A percentile compares a stretch with the other conserved stretches of the same genome.
Evolutionary conservation across 306 rosid genomes (phyloP).

Genomic region (Trifolium subterraneum): DNA sequence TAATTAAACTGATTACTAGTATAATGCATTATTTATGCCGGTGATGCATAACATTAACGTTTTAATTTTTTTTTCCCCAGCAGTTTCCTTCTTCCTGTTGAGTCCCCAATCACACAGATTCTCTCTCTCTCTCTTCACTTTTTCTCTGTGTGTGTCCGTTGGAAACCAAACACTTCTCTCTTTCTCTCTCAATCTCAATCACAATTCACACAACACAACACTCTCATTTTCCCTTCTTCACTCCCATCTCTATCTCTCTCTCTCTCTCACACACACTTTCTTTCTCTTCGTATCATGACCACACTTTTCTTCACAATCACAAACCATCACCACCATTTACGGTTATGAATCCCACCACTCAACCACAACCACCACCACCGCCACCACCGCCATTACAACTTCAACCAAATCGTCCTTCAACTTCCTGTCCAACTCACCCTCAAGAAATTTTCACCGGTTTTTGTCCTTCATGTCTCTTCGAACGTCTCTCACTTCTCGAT

Average conservation of each 20-base stretch:
- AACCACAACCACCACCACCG: neutral
- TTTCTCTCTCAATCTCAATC: constrained; percentile 38
- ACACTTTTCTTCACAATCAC: constrained; percentile 46
- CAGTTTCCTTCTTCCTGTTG: neutral
- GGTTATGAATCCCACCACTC: constrained; percentile 79
- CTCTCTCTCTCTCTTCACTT: constrained; percentile 36
- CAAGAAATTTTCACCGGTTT: constrained; percentile 91
- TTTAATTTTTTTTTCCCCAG: neutral
- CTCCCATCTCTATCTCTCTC: neutral
- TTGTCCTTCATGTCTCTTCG: constrained; percentile 99
- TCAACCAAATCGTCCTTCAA: constrained; percentile 77
- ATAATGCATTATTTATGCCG: neutral
- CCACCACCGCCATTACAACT: constrained; percentile 1
- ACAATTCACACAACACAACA: too few relatives aligned
- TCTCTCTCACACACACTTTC: too few relatives aligned
- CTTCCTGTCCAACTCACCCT: constrained; percentile 86
- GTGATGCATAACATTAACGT: neutral
- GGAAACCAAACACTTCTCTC: constrained; percentile 58
- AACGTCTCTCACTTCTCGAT: constrained; percentile 89
- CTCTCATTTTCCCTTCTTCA: constrained; percentile 17
- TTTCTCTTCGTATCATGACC: constrained; percentile 77
- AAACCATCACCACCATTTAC: constrained; percentile 49
- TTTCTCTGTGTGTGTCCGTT: constrained; percentile 68
- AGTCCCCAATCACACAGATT: constrained; percentile 36
- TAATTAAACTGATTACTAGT: too few relatives aligned